phyloP scores from a whole-genome alignment of 148 eudicot species.

The Nepenthes gracilis region DNA sequence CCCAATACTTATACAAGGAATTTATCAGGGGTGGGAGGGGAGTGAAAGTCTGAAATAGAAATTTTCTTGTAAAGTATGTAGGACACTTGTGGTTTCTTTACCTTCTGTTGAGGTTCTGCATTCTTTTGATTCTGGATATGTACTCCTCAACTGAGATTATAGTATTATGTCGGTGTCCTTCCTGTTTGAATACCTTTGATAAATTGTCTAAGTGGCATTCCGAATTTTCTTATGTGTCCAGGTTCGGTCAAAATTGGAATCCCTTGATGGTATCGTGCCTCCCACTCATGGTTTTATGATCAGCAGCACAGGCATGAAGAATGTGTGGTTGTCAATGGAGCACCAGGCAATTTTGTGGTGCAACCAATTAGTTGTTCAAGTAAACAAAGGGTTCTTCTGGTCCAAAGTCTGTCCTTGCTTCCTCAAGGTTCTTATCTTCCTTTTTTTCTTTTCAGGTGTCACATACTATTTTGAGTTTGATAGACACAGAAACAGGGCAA shows the following conservation, averaged over 20 bases:
- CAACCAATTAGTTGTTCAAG: constrained; percentile 88
- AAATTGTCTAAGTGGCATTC: not conserved
- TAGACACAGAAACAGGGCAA: constrained; percentile 58
- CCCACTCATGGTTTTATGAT: constrained; percentile 76
- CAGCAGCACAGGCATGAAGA: constrained; percentile 77
- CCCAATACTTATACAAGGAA: too few relatives aligned
- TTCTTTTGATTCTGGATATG: too few relatives aligned
- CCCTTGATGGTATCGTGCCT: constrained; percentile 95
- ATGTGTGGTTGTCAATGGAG: constrained; percentile 98
- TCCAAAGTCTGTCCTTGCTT: not conserved
- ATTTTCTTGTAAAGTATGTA: too few relatives aligned
- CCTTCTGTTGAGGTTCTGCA: too few relatives aligned
- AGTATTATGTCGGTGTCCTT: too few relatives aligned
- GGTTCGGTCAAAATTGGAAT: constrained; percentile 80
- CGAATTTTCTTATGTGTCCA: constrained; percentile 17
- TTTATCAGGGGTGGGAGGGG: too few relatives aligned
- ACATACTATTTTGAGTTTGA: constrained; percentile 80
- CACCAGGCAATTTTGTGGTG: constrained; percentile 97
- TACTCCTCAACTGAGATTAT: too few relatives aligned
- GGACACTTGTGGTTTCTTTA: too few relatives aligned
- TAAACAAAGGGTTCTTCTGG: constrained; percentile 9
- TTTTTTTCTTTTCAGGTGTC: constrained; percentile 49
- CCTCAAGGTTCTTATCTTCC: not conserved
- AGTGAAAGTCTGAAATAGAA: too few relatives aligned
- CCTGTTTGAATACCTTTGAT: too few relatives aligned